Conservation (phyloP, 208 protist genomes). For the Herpetomonas samuelpessoai region DNA sequence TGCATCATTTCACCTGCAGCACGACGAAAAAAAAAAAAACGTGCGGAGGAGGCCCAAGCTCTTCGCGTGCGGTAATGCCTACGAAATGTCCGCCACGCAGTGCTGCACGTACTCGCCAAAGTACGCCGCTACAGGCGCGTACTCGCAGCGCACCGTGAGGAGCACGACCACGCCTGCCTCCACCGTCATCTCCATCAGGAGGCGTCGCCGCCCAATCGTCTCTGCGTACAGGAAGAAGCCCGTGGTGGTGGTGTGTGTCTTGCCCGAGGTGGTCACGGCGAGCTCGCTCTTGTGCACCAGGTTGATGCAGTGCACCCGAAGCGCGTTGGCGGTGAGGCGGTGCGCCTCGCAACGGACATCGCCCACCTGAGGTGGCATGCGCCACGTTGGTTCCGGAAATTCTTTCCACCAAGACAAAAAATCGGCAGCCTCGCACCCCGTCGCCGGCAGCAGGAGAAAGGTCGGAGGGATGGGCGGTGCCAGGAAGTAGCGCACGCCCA, state of each 20-base stretch:
- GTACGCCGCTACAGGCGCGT: constrained; percentile 33
- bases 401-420: constrained; percentile 26
- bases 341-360: constrained; percentile 17
- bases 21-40: too few relatives aligned
- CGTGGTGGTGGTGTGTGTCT: constrained; percentile 3
- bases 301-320: constrained; percentile 51
- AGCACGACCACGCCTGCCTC: constrained; percentile 24
- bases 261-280: not conserved
- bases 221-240: constrained; percentile 46
- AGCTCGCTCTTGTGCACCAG: constrained; percentile 43
- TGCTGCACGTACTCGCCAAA: constrained; percentile 44
- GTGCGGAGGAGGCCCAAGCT: too few relatives aligned
- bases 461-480: constrained; percentile 49
- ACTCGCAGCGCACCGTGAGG: constrained; percentile 32
- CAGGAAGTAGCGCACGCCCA: constrained; percentile 55
- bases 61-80: not conserved
- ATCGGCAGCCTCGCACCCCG: constrained; percentile 15
- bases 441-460: constrained; percentile 57
- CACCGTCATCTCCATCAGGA: constrained; percentile 39
- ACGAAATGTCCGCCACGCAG: not conserved
- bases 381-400: constrained; percentile 36
- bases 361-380: constrained; percentile 25
- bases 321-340: constrained; percentile 33
- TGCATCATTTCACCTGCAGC: too few relatives aligned
- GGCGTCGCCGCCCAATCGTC: constrained; percentile 30